Conservation (phyloP, 257 asterid species). For the Datura wrightii region DNA sequence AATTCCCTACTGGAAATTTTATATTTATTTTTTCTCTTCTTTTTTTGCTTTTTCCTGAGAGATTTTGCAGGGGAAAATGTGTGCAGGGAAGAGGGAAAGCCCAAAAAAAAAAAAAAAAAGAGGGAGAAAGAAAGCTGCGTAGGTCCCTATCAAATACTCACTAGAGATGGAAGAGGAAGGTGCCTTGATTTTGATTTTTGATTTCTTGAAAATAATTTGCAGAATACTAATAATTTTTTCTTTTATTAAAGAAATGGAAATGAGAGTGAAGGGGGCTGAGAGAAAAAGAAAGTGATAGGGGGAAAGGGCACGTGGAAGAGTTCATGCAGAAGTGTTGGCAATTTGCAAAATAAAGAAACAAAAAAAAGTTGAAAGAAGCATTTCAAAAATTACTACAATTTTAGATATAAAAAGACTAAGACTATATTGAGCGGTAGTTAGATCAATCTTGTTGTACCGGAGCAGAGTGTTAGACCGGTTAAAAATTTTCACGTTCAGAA, state of each 20-base stretch:
- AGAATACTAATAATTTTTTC: not conserved
- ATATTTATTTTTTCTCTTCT: not conserved
- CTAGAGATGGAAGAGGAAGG: slow-evolving; percentile 15
- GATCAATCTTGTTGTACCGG: too few relatives aligned
- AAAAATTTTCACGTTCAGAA: too few relatives aligned
- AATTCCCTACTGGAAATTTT: not conserved
- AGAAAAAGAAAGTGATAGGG: slow-evolving; percentile 23
- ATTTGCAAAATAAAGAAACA: not conserved
- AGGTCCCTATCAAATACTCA: slow-evolving; percentile 24
- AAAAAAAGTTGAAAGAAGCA: too few relatives aligned
- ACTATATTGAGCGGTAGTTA: too few relatives aligned
- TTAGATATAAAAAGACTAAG: too few relatives aligned
- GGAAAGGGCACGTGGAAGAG: slow-evolving; percentile 44
- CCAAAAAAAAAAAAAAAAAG: not conserved
- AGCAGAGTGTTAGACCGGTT: too few relatives aligned
- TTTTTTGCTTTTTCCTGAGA: not conserved
- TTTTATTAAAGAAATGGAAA: not conserved
- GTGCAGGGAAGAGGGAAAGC: not conserved
- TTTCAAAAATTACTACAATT: too few relatives aligned
- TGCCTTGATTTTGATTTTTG: not conserved
- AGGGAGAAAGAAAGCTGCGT: not conserved
- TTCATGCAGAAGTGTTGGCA: not conserved
- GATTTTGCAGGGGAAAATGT: slow-evolving; percentile 19
- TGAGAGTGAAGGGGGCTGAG: slow-evolving; percentile 21
- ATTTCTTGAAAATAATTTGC: not conserved